Percentiles rank a stretch among this genome's conserved stretches.
Evolutionary conservation across 2,329 filamentous ascomycete genomes (phyloP).

Genomic region (Penicillium griseofulvum): DNA sequence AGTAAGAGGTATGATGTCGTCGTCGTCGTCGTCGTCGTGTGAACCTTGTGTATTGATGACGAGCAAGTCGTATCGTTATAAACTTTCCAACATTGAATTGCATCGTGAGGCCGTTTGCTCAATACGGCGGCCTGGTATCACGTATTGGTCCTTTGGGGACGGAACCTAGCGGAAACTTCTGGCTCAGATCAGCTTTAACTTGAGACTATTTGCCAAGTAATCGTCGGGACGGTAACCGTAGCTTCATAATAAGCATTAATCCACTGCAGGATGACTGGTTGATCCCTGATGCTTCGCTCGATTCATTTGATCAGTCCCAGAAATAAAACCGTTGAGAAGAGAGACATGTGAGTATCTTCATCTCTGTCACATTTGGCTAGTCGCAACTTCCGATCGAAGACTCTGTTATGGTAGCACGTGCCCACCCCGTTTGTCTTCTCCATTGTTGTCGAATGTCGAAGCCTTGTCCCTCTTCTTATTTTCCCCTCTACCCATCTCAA

Average conservation of each 20-base stretch:
- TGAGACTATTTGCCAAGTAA: background rate
- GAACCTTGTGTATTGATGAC: too few relatives aligned
- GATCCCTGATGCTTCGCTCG: background rate
- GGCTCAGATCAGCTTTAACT: background rate
- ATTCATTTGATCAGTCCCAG: background rate
- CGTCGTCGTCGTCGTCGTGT: background rate
- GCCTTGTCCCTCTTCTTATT: background rate
- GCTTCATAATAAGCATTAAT: too few relatives aligned
- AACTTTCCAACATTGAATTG: background rate
- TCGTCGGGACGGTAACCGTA: background rate
- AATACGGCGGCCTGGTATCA: background rate
- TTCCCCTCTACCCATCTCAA: background rate
- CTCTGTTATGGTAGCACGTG: background rate
- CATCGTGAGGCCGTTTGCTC: background rate
- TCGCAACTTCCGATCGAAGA: background rate
- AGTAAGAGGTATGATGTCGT: background rate
- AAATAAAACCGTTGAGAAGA: background rate
- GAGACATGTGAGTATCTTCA: background rate
- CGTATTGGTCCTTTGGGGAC: background rate
- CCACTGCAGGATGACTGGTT: too few relatives aligned
- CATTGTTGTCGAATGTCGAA: background rate
- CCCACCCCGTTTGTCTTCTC: background rate
- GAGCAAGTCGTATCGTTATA: background rate
- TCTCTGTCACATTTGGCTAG: background rate
- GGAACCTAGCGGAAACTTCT: background rate